Evolutionary conservation across 495 filamentous ascomycete species (phyloP).

Genomic region (Neurospora cerealis): DNA sequence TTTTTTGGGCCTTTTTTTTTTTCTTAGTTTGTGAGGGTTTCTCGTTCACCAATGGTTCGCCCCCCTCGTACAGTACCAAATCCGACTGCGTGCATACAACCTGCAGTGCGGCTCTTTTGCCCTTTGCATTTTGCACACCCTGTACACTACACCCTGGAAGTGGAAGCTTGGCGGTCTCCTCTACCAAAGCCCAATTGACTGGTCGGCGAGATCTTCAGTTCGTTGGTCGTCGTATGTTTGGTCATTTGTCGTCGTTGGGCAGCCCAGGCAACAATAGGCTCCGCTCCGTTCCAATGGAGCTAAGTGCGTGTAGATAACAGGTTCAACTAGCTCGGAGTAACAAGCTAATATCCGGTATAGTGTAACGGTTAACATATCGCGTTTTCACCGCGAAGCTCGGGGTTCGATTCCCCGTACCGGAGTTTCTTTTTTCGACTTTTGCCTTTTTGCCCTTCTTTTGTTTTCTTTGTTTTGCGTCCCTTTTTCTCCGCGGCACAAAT

Average conservation of each 20-base stretch:
- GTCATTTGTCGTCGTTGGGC: not conserved
- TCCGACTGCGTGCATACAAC: not conserved
- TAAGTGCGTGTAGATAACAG: too few relatives aligned
- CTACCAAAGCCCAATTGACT: too few relatives aligned
- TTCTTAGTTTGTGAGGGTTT: not conserved
- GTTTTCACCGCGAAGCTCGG: slow-evolving; percentile 32
- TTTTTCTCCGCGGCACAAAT: too few relatives aligned
- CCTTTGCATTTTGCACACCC: too few relatives aligned
- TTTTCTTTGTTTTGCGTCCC: too few relatives aligned
- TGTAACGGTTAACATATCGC: slow-evolving; percentile 18
- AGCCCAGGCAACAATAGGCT: not conserved
- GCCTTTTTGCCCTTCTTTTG: too few relatives aligned
- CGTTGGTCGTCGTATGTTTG: not conserved
- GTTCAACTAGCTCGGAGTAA: too few relatives aligned
- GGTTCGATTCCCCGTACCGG: slow-evolving; percentile 34
- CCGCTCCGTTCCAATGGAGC: not conserved
- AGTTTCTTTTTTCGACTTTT: slow-evolving; percentile 2
- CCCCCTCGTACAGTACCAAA: not conserved
- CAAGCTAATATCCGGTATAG: not conserved
- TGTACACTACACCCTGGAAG: too few relatives aligned
- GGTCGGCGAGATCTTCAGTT: not conserved
- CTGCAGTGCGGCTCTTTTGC: not conserved
- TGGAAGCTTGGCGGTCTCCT: not conserved
- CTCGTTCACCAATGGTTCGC: not conserved
- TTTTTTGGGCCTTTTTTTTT: not conserved